Conservation (phyloP, 2,329 filamentous ascomycete species). For the Penicillium olsonii region DNA sequence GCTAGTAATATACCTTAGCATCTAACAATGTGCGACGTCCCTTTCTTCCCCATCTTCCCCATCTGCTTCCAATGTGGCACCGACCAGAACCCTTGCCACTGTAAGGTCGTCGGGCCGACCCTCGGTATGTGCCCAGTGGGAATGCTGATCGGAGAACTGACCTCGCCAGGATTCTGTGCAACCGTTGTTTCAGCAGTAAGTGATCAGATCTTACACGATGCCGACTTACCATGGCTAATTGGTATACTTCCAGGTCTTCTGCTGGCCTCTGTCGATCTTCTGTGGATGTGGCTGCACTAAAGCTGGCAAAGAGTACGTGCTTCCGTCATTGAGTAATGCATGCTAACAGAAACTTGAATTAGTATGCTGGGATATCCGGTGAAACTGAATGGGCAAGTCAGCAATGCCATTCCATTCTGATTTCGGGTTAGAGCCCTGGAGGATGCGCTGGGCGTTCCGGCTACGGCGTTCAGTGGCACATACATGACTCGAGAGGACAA, state of each 20-base stretch:
- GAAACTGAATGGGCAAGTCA: conserved; percentile 53
- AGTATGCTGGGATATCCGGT: conserved; percentile 56
- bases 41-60: conserved; percentile 51
- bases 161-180: conserved; percentile 42
- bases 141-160: neutral
- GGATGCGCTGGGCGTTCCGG: too few species aligned
- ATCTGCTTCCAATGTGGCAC: conserved; percentile 59
- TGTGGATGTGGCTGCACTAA: conserved; percentile 60
- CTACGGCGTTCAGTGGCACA: too few species aligned
- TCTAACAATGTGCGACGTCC: conserved; percentile 37
- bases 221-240: conserved; percentile 10
- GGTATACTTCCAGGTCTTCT: conserved; percentile 46
- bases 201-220: conserved; percentile 12
- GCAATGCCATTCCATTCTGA: conserved; percentile 53
- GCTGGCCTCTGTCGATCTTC: conserved; percentile 57
- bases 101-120: conserved; percentile 59
- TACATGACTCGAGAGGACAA: neutral
- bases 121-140: conserved; percentile 40
- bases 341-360: conserved; percentile 23
- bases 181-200: conserved; percentile 54
- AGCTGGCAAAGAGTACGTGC: conserved; percentile 54
- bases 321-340: neutral
- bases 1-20: too few species aligned
- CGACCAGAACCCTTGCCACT: conserved; percentile 59
- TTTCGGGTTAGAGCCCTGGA: conserved; percentile 18